Evolutionary conservation across 805 yeast species (phyloP).

Genomic region (Lipomyces spencermartinsiae): DNA sequence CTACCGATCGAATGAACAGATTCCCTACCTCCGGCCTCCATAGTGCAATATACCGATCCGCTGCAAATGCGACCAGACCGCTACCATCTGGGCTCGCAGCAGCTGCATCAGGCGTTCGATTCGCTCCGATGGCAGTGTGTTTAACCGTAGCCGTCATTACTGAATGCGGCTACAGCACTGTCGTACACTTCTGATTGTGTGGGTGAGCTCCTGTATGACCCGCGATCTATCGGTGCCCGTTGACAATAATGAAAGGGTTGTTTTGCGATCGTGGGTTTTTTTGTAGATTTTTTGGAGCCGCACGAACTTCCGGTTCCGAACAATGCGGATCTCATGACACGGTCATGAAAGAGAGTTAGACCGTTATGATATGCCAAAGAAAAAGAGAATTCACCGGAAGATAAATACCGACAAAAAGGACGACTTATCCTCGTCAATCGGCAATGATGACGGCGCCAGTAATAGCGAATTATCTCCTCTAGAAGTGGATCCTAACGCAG

Average conservation of each 20-base stretch:
- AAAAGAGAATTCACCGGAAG: background rate
- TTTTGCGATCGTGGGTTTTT: too few species aligned
- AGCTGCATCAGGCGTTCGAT: slow-evolving; percentile 55
- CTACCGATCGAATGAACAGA: background rate
- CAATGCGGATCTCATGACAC: too few species aligned
- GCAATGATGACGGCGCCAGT: background rate
- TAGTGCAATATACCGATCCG: slow-evolving; percentile 67
- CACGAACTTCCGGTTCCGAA: too few species aligned
- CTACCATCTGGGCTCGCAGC: slow-evolving; percentile 58
- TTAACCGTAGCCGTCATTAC: slow-evolving; percentile 15
- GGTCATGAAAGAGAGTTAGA: background rate
- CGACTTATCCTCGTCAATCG: background rate
- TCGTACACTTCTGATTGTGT: background rate
- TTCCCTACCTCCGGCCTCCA: slow-evolving; percentile 62
- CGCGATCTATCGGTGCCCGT: too few species aligned
- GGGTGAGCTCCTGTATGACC: background rate
- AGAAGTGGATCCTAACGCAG: background rate
- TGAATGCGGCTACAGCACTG: background rate
- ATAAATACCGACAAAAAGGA: background rate
- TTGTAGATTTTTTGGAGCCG: background rate
- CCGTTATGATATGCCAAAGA: slow-evolving; percentile 4
- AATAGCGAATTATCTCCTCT: background rate
- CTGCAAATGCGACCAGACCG: slow-evolving; percentile 73
- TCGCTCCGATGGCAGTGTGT: slow-evolving; percentile 35
- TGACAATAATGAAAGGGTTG: too few species aligned